Conservation (phyloP, 768 basidiomycete species). For the Trametes villosa region DNA sequence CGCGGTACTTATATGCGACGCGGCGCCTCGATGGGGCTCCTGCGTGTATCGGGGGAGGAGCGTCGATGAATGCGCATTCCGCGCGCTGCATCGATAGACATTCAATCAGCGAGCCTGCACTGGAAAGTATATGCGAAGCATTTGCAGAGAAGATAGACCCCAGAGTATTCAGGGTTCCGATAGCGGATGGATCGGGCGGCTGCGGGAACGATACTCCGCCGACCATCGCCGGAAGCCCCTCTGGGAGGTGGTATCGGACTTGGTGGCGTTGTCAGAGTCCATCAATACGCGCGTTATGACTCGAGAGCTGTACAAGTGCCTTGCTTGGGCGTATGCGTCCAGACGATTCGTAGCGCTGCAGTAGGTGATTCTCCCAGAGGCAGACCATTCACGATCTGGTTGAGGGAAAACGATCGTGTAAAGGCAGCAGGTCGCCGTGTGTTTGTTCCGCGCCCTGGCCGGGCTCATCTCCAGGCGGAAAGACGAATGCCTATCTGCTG, state of each 20-base stretch:
- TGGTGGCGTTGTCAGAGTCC: not conserved
- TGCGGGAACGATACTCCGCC: slow-evolving; percentile 1
- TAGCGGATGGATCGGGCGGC: slow-evolving; percentile 3
- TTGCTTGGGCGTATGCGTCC: no score
- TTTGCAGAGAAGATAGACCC: not conserved
- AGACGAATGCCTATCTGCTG: no score
- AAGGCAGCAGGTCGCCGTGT: no score
- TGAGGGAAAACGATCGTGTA: no score
- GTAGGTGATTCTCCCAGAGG: no score
- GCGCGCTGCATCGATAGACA: slow-evolving; percentile 2
- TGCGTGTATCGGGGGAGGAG: slow-evolving; percentile 5
- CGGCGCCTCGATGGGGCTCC: slow-evolving; percentile 3
- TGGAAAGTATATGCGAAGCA: not conserved
- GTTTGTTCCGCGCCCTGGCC: no score
- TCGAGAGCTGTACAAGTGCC: no score
- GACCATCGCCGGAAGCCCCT: not conserved
- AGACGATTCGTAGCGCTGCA: no score
- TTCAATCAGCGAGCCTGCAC: not conserved
- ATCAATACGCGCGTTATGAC: slow-evolving; percentile 1
- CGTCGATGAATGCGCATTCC: slow-evolving; percentile 7
- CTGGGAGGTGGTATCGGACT: not conserved
- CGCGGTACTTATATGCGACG: slow-evolving; percentile 4
- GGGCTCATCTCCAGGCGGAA: no score
- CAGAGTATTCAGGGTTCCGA: not conserved
- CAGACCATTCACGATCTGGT: no score